Base-by-base conservation (phyloP, 2,329 filamentous ascomycete species). In the Penicillium sclerotigenum region DNA sequence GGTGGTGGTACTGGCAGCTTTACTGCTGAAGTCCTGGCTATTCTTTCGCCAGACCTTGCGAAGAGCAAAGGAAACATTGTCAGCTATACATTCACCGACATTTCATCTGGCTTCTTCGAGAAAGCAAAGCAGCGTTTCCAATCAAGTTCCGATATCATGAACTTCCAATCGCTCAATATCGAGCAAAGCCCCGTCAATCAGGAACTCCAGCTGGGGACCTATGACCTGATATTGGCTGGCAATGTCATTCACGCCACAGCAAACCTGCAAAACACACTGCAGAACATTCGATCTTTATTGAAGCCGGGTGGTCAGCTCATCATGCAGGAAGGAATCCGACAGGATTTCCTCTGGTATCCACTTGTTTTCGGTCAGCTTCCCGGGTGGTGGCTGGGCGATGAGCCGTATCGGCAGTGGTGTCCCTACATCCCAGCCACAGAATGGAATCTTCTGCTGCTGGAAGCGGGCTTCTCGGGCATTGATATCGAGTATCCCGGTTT, bases 171-270 rank as follows among this genome's bases (percentile, higher is more conserved):
- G 0, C 58, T 73, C 2, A 66, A 75, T 40, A 68, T 73, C 9
- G 64, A 65, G 26, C 56, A 62, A 13, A 59, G 68, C 24, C 66
- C 69, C 1, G 36, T 40, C 5, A 43, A 54, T 9, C 72, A 75
- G 46, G 71, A 70, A 2, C 65, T 74, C 13, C 53, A 67, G 31
- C 7, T 46, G 2, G 62, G 56, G 2, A 48, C 24, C 5, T 75
- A 71, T 48, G 73, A 75, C 45, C 40, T 75, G 31, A 66, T 75
- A 11, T 60, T 75, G 3, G 72, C 71, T 4, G 60, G 61, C 5
- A 68, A 70, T 47, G 73, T 74, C 5, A 59, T 74, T 20, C 71
- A 75, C 34, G 71, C 71, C 0, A 73, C 72, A 2, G 52, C 56
- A 6, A 55, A 58, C 28, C 42, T 65, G 9, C 38, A 53, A 2